Evolutionary conservation across 345 rosid genomes (phyloP).

Genomic region (Populus tremula): DNA sequence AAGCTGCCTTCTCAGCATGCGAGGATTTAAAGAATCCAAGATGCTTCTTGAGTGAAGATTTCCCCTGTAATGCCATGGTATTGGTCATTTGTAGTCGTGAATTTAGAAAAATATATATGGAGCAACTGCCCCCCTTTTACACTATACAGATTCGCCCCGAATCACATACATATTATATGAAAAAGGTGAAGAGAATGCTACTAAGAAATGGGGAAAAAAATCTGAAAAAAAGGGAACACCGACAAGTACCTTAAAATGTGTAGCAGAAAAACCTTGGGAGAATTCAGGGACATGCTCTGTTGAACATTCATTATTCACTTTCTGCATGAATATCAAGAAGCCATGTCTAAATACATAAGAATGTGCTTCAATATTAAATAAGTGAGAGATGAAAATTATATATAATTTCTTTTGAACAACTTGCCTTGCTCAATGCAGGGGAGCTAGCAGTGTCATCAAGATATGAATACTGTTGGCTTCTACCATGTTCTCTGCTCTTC

Average conservation of each 20-base stretch:
- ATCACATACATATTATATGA: not conserved
- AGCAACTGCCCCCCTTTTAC: not conserved
- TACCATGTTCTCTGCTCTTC: slow-evolving; percentile 33
- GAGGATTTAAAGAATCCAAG: slow-evolving; percentile 45
- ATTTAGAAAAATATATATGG: not conserved
- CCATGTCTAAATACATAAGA: not conserved
- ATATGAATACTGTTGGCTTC: slow-evolving; percentile 37
- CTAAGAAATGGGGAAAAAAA: not conserved
- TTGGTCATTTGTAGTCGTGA: not conserved
- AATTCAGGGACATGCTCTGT: slow-evolving; percentile 33
- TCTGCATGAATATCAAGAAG: slow-evolving; percentile 32
- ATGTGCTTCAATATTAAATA: too few relatives aligned
- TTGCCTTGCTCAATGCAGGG: slow-evolving; percentile 47
- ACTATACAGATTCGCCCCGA: not conserved
- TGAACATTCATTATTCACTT: slow-evolving; percentile 33
- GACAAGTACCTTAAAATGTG: slow-evolving; percentile 40
- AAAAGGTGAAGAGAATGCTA: not conserved
- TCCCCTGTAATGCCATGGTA: slow-evolving; percentile 38
- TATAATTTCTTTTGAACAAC: slow-evolving; percentile 3
- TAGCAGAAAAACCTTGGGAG: slow-evolving; percentile 49
- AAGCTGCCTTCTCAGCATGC: slow-evolving; percentile 31
- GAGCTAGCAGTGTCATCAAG: slow-evolving; percentile 88
- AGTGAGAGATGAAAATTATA: not conserved
- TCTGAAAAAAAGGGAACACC: not conserved
- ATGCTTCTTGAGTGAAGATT: slow-evolving; percentile 37